phyloP scores from a whole-genome alignment of 2,329 filamentous ascomycete genomes.

The Dothideomycetes sp. region DNA sequence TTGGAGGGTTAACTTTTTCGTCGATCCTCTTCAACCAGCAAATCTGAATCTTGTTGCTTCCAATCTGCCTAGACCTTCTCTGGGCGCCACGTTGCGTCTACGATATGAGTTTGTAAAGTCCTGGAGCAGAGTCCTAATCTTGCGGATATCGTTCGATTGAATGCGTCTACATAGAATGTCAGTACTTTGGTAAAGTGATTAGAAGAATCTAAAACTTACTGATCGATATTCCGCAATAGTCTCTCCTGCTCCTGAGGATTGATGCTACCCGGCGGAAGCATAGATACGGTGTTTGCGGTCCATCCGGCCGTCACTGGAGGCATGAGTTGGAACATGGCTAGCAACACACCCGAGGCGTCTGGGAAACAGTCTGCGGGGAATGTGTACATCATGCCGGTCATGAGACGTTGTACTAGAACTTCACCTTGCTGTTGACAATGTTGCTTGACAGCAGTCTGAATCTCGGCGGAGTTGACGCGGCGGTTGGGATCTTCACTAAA shows the following conservation, averaged over 20 bases:
- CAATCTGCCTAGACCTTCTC: conserved; percentile 79
- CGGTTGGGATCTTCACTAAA: conserved; percentile 50
- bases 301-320: conserved; percentile 70
- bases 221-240: conserved; percentile 69
- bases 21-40: conserved; percentile 18
- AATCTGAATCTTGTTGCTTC: conserved; percentile 86
- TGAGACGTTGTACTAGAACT: conserved; percentile 71
- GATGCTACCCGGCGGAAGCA: conserved; percentile 76
- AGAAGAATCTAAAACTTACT: conserved; percentile 29
- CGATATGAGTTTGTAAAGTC: conserved; percentile 96
- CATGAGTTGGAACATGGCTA: conserved; percentile 79
- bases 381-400: conserved; percentile 98
- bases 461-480: conserved; percentile 54
- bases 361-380: conserved; percentile 94
- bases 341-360: conserved; percentile 84
- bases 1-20: not conserved
- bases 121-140: conserved; percentile 77
- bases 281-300: conserved; percentile 73
- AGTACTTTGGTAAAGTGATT: conserved; percentile 23
- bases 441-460: conserved; percentile 63
- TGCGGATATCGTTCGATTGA: conserved; percentile 58
- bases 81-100: conserved; percentile 85
- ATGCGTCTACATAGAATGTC: conserved; percentile 37
- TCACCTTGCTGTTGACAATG: conserved; percentile 61
- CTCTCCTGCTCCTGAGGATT: conserved; percentile 71